Percentiles rank a stretch among this genome's conserved stretches.
phyloP scores from a whole-genome alignment of 768 basidiomycete genomes.

The Filobasidium floriforme region DNA sequence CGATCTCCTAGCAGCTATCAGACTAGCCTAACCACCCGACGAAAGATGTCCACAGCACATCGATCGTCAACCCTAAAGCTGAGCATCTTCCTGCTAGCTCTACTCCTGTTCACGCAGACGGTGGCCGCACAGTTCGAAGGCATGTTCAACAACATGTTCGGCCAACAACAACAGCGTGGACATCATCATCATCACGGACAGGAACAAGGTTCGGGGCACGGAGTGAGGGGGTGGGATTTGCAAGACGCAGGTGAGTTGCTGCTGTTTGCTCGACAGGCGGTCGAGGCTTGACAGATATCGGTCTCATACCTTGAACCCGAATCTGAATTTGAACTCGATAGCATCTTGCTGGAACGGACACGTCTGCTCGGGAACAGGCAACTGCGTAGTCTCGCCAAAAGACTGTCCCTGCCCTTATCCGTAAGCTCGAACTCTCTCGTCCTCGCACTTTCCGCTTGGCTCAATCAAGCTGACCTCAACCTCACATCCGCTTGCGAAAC shows the following conservation, averaged over 20 bases:
- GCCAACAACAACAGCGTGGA: conserved; percentile 4
- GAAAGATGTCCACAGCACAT: neutral
- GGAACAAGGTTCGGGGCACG: neutral
- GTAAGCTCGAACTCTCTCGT: neutral
- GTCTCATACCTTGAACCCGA: too few species aligned
- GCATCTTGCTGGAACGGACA: conserved; percentile 1
- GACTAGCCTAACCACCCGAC: neutral
- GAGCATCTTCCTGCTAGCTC: neutral
- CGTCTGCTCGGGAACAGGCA: neutral
- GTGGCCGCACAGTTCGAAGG: neutral
- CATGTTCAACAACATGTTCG: conserved; percentile 8
- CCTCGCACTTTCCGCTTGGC: too few species aligned
- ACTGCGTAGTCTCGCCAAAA: neutral
- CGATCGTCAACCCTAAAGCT: too few species aligned
- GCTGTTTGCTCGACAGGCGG: neutral
- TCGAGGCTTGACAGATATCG: too few species aligned
- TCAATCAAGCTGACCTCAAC: neutral
- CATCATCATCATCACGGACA: conserved; percentile 3
- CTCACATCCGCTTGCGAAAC: neutral
- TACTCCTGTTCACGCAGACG: neutral
- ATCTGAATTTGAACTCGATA: neutral
- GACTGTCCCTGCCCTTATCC: conserved; percentile 8
- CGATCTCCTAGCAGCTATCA: neutral
- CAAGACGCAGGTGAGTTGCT: neutral
- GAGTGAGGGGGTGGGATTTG: neutral